phyloP scores from a whole-genome alignment of 306 rosid species.

The Trifolium fragiferum region DNA sequence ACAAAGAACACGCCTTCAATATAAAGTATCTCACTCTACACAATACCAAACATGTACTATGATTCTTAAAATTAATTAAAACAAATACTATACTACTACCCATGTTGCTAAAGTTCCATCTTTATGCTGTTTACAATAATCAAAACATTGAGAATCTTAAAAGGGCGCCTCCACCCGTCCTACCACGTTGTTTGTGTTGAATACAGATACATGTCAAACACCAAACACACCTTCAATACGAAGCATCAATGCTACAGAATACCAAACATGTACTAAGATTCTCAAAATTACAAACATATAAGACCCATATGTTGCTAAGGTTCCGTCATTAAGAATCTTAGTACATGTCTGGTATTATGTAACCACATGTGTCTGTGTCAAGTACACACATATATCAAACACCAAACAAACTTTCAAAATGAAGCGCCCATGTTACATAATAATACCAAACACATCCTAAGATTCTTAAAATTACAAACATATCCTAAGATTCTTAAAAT shows the following conservation, averaged over 20 bases:
- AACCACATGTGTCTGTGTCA: neutral
- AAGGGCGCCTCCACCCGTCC: too few species aligned
- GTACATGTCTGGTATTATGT: too few species aligned
- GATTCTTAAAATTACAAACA: neutral
- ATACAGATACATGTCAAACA: too few species aligned
- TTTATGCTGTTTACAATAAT: neutral
- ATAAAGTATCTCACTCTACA: too few species aligned
- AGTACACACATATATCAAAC: too few species aligned
- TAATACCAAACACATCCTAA: too few species aligned
- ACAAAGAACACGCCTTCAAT: too few species aligned
- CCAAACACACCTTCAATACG: neutral
- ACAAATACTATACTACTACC: neutral
- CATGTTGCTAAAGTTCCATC: neutral
- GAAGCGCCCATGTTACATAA: too few species aligned
- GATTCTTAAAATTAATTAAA: neutral
- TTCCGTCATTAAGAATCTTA: neutral
- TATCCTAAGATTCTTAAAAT: neutral
- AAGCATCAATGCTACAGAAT: neutral
- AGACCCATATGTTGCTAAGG: neutral
- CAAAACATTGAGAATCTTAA: neutral
- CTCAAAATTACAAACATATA: constrained; percentile 2
- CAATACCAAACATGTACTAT: too few species aligned
- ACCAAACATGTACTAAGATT: neutral
- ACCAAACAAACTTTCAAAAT: too few species aligned
- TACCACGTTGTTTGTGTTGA: too few species aligned